Conservation (phyloP, 2,329 filamentous ascomycete species). For the Colletotrichum sp. region DNA sequence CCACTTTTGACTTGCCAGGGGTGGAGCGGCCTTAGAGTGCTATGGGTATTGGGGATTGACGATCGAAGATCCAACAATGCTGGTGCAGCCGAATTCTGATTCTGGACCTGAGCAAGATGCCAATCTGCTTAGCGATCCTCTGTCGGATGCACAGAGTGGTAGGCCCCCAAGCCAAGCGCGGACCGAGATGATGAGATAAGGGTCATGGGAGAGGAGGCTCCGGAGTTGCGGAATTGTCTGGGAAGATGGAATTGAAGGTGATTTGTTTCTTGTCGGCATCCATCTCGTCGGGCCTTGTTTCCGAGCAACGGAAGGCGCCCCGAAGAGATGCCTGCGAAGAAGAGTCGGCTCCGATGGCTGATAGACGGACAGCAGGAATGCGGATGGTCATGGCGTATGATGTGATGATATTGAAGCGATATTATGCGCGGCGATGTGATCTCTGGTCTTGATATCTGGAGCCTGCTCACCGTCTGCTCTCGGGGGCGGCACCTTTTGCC, state of each 20-base stretch:
- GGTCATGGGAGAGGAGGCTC: not conserved
- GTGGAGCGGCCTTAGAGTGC: conserved; percentile 6
- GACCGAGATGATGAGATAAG: not conserved
- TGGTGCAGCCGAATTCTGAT: conserved; percentile 10
- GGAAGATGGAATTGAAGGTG: not conserved
- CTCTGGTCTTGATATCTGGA: not conserved
- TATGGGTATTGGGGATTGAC: conserved; percentile 8
- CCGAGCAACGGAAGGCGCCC: not conserved
- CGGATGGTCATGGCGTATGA: not conserved
- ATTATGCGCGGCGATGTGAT: not conserved
- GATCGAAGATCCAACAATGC: conserved; percentile 18
- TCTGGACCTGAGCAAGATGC: conserved; percentile 3
- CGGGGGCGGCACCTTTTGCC: not conserved
- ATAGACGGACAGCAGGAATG: not conserved
- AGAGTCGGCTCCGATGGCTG: not conserved
- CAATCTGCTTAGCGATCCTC: not conserved
- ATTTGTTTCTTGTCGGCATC: not conserved
- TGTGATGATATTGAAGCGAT: not conserved
- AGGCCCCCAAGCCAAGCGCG: not conserved
- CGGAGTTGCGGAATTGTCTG: not conserved
- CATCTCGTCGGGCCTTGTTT: not conserved
- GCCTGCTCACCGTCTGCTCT: not conserved
- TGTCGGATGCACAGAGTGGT: not conserved
- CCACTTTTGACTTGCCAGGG: conserved; percentile 16
- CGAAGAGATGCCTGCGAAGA: not conserved